These are phyloP conservation scores for Nicotiana rustica DNA, from an alignment of 305 asterid species.

Conservation along the genomic window DNA sequence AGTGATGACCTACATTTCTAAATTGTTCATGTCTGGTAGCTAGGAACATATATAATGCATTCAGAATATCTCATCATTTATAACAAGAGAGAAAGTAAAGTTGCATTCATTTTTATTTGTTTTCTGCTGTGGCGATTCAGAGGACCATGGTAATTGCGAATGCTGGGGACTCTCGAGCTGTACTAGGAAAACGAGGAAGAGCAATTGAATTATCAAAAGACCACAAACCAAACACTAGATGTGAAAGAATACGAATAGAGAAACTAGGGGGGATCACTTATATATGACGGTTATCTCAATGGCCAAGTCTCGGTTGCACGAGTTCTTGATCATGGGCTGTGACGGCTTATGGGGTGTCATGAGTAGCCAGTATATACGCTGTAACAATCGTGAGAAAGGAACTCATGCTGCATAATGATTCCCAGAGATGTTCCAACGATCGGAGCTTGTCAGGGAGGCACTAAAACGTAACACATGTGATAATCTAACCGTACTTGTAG, in stretches of 20 bases:
- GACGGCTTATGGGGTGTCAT: conserved; percentile 98
- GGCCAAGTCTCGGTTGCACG: conserved; percentile 97
- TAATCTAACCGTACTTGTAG: conserved; percentile 75
- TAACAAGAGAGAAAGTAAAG: too few relatives aligned
- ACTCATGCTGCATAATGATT: conserved; percentile 86
- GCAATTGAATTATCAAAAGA: conserved; percentile 89
- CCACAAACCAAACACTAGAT: conserved; percentile 84
- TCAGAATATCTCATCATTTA: too few relatives aligned
- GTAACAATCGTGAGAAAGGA: conserved; percentile 88
- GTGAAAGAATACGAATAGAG: conserved; percentile 80
- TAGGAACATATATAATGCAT: not conserved
- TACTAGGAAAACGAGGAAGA: conserved; percentile 88
- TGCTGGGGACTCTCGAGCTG: conserved; percentile 96
- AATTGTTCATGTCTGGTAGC: not conserved
- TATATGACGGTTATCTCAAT: conserved; percentile 90
- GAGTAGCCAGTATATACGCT: conserved; percentile 85
- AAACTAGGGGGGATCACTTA: conserved; percentile 71
- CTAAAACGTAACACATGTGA: conserved; percentile 86
- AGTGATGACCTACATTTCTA: conserved; percentile 36
- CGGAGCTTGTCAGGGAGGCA: conserved; percentile 79
- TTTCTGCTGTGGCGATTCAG: conserved; percentile 29
- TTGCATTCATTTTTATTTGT: not conserved
- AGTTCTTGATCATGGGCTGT: conserved; percentile 89
- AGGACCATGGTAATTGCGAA: conserved; percentile 87
- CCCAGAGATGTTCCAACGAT: conserved; percentile 62